Evolutionary conservation across 371 early-diverging fungal genomes (phyloP).

Genomic region (Mucor ambiguus): DNA sequence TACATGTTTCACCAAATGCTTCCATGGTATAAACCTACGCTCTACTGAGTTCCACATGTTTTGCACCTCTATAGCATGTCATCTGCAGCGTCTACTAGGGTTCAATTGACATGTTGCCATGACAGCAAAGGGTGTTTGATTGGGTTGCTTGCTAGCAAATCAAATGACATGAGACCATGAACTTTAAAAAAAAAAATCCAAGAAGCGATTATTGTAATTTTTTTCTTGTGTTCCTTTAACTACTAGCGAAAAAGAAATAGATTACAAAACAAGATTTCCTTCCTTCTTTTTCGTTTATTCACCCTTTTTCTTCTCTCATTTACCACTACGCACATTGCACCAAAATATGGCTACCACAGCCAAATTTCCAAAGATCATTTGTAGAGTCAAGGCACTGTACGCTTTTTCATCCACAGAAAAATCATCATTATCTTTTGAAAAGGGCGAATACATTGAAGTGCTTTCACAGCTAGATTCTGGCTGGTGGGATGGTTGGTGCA

Average conservation of each 20-base stretch:
- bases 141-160: slow-evolving; percentile 16
- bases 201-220: slow-evolving; percentile 13
- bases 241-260: slow-evolving; percentile 6
- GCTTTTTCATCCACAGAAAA: slow-evolving; percentile 75
- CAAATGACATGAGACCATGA: slow-evolving; percentile 15
- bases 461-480: slow-evolving; percentile 82
- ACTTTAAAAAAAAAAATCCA: slow-evolving; percentile 13
- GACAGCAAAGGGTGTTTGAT: slow-evolving; percentile 4
- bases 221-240: slow-evolving; percentile 16
- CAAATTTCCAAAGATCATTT: slow-evolving; percentile 34
- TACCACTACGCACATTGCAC: neutral
- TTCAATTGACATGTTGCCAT: neutral
- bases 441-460: slow-evolving; percentile 86
- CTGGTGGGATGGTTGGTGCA: slow-evolving; percentile 91
- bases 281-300: slow-evolving; percentile 9
- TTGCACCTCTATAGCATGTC: neutral
- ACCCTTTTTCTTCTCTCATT: neutral
- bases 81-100: neutral
- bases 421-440: slow-evolving; percentile 76
- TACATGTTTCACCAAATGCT: slow-evolving; percentile 19
- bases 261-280: neutral
- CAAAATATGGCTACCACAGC: slow-evolving; percentile 26
- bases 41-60: neutral
- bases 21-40: neutral
- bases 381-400: slow-evolving; percentile 67